A percentile compares a stretch with the other conserved stretches of the same genome.
These are phyloP conservation scores for Hypoxylon perforatum DNA, from an alignment of 495 filamentous ascomycete genomes.

Conservation along the genomic window DNA sequence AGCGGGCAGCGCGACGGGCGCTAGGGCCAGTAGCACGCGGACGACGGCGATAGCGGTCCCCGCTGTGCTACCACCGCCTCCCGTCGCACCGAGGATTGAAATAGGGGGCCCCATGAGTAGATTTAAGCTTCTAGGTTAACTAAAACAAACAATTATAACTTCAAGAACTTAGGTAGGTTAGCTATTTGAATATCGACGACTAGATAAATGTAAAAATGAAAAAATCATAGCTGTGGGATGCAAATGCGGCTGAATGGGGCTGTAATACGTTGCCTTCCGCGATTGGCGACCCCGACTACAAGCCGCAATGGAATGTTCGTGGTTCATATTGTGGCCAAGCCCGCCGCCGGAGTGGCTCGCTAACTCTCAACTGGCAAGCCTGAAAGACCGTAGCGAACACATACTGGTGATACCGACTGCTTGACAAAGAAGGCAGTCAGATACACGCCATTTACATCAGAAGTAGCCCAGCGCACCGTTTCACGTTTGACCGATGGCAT, in stretches of 20 bases:
- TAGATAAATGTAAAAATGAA: too few relatives aligned
- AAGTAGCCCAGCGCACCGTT: background rate
- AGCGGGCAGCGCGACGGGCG: conserved; percentile 27
- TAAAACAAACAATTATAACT: too few relatives aligned
- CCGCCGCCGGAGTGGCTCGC: too few relatives aligned
- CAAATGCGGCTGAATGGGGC: background rate
- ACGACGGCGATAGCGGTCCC: background rate
- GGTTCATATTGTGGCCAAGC: background rate
- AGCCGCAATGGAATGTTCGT: background rate
- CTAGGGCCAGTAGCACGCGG: conserved; percentile 23
- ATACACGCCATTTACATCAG: background rate
- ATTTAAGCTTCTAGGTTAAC: too few relatives aligned
- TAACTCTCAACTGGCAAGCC: too few relatives aligned
- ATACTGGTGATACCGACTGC: too few relatives aligned
- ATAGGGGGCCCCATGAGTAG: too few relatives aligned
- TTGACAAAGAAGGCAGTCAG: too few relatives aligned
- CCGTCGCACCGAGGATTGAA: background rate
- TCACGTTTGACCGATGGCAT: background rate
- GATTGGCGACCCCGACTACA: background rate
- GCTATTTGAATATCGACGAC: too few relatives aligned
- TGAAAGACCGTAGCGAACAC: too few relatives aligned
- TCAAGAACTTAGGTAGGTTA: too few relatives aligned
- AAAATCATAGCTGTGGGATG: too few relatives aligned
- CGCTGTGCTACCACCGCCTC: background rate
- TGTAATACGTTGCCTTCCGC: background rate